Evolutionary conservation across 140 eudicot species (phyloP), one percentile per base, ranked within the genome.

Genomic region (Bidens hawaiensis): DNA sequence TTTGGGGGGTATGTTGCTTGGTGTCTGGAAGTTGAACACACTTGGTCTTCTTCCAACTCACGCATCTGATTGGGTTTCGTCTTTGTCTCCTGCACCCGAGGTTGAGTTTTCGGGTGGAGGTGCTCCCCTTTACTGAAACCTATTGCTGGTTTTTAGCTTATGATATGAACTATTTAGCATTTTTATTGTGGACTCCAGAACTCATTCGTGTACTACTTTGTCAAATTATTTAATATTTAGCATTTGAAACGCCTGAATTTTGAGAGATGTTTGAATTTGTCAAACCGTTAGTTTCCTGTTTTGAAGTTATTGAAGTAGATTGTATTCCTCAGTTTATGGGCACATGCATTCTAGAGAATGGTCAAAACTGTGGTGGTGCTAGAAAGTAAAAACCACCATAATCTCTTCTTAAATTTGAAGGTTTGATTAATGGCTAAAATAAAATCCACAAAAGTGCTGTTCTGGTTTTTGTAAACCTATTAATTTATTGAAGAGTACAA

Each of bases 21-120:
- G 98, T 67, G 79, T 91, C 4, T 91, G 96, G 96, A 91, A 91
- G 87, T 85, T 91, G 26, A 87, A 91, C 70, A 84, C 98, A 0
- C 27, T 91, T 26, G 98, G 98, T 11, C 98, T 91, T 78, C 96
- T 91, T 60, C 98, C 98, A 21, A 87, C 96, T 43, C 94, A 91
- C 69, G 85, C 83, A 4, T 91, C 98, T 18, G 98, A 91, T 28
- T 91, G 98, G 98, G 98, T 91, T 62, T 91, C 98, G 31, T 91
- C 98, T 62, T 78, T 91, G 50, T 82, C 96, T 3, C 98, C 98
- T 66, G 85, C 98, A 24, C 82, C 75, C 70, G 99, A 87, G 75
- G 82, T 91, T 3, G 99, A 91, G 78, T 91, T 75, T 76, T 84
- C 96, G 4, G 95, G 95, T 16, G 96, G 99, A 13, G 99, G 93